A percentile compares a stretch with the other conserved stretches of the same genome.
These are phyloP conservation scores for Candida ipomoeae DNA, from an alignment of 805 yeast genomes.

Conservation along the genomic window DNA sequence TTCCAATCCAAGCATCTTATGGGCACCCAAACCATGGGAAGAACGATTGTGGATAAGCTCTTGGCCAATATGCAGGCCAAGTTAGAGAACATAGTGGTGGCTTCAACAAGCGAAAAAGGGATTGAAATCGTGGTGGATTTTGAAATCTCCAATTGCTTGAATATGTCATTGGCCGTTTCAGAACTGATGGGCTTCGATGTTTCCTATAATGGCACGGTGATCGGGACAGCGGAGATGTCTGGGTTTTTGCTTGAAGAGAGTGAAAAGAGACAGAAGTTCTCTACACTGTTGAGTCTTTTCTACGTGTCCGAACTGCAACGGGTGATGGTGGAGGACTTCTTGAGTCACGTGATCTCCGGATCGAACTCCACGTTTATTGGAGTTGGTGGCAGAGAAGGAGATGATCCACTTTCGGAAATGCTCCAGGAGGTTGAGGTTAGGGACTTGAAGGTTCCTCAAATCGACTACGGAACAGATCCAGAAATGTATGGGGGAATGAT, in stretches of 20 bases:
- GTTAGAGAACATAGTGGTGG: conserved; percentile 18
- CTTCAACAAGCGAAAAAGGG: conserved; percentile 22
- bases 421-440: conserved; percentile 19
- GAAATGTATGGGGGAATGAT: too few species aligned
- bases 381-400: not conserved
- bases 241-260: conserved; percentile 20
- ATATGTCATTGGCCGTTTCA: conserved; percentile 21
- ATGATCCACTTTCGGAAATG: not conserved
- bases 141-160: conserved; percentile 32
- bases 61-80: not conserved
- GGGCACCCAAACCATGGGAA: not conserved
- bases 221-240: conserved; percentile 29
- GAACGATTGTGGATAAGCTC: not conserved
- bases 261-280: conserved; percentile 16
- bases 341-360: conserved; percentile 21
- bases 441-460: conserved; percentile 20
- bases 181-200: conserved; percentile 25
- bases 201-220: conserved; percentile 26
- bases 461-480: not conserved
- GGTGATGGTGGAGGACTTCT: conserved; percentile 14
- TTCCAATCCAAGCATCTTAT: not conserved
- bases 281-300: conserved; percentile 17
- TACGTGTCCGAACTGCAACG: conserved; percentile 7
- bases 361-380: conserved; percentile 9
- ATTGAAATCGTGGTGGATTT: conserved; percentile 28